These are phyloP conservation scores for Adansonia digitata DNA, from an alignment of 345 rosid genomes.

Conservation along the genomic window DNA sequence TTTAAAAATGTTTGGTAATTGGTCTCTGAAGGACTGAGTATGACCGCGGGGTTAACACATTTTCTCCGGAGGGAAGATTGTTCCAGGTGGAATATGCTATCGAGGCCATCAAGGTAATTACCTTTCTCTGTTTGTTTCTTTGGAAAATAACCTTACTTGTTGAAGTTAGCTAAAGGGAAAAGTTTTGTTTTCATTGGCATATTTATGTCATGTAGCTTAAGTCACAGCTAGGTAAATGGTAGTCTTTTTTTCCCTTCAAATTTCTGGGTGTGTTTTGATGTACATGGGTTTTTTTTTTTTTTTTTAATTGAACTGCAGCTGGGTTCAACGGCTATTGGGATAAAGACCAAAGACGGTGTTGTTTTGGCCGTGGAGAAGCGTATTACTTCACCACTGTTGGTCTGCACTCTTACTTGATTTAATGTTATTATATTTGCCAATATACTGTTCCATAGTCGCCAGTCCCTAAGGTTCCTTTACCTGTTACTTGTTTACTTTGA, in stretches of 20 bases:
- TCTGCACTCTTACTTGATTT: conserved; percentile 19
- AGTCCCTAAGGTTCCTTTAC: not conserved
- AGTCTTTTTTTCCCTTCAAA: no score
- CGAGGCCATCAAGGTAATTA: conserved; percentile 85
- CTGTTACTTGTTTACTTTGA: not conserved
- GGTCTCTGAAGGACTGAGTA: conserved; percentile 72
- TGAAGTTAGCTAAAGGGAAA: not conserved
- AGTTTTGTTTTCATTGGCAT: not conserved
- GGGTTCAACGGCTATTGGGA: conserved; percentile 92
- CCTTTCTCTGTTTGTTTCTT: not conserved
- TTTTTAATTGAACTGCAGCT: conserved; percentile 39
- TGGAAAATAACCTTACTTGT: not conserved
- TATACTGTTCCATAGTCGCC: not conserved
- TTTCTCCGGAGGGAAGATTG: conserved; percentile 91
- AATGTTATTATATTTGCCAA: not conserved
- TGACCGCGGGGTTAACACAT: conserved; percentile 96
- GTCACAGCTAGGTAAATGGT: not conserved
- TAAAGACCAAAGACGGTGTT: conserved; percentile 92
- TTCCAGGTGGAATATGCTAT: conserved; percentile 97
- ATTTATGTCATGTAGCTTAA: not conserved
- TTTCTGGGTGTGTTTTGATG: not conserved
- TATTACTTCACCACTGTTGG: conserved; percentile 83
- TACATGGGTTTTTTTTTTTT: not conserved
- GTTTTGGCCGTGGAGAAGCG: conserved; percentile 98
- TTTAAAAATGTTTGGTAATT: not conserved